Evolutionary conservation across 257 asterid species (phyloP).

Genomic region (Euphrasia confusa): DNA sequence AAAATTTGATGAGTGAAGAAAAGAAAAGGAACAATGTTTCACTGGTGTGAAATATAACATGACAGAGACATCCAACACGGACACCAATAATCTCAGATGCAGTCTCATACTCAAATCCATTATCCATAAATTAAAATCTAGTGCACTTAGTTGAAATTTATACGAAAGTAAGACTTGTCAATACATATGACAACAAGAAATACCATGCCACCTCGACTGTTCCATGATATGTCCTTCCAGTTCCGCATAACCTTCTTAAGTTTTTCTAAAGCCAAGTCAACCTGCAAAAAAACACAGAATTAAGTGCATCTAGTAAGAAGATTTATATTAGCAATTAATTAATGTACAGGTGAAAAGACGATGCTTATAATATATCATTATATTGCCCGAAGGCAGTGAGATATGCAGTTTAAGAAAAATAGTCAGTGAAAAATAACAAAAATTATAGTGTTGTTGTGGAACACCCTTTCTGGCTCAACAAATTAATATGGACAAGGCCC

Average conservation of each 20-base stretch:
- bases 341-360: conserved; percentile 14
- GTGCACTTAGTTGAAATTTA: conserved; percentile 10
- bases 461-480: conserved; percentile 3
- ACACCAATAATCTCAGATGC: too few relatives aligned
- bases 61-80: too few relatives aligned
- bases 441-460: not conserved
- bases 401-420: conserved; percentile 3
- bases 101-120: too few relatives aligned
- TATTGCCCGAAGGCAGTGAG: not conserved
- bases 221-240: conserved; percentile 59
- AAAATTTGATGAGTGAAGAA: too few relatives aligned
- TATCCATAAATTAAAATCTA: not conserved
- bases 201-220: conserved; percentile 67
- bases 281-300: conserved; percentile 35
- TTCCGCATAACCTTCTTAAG: conserved; percentile 38
- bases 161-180: not conserved
- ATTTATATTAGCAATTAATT: conserved; percentile 18
- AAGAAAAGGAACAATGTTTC: too few relatives aligned
- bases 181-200: conserved; percentile 26
- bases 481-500: conserved; percentile 8
- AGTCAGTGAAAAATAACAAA: not conserved
- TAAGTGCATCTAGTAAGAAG: conserved; percentile 18
- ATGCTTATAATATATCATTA: not conserved
- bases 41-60: too few relatives aligned
- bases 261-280: conserved; percentile 51